phyloP scores from a whole-genome alignment of 495 filamentous ascomycete species.

The Tetracladium setigerum region DNA sequence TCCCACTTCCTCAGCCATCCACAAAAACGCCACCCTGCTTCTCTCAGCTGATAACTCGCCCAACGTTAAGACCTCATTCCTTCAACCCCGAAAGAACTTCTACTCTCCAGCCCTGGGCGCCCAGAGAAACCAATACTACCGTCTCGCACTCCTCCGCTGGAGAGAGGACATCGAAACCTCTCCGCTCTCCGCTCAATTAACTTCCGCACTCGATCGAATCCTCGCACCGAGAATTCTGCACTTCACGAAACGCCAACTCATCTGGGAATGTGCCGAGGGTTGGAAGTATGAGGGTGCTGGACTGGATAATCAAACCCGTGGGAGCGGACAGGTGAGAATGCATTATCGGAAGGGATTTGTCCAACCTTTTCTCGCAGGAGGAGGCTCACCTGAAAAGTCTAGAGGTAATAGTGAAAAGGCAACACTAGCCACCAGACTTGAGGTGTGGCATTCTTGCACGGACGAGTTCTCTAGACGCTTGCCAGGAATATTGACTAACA shows the following conservation, averaged over 20 bases:
- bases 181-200: constrained; percentile 6
- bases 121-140: constrained; percentile 1
- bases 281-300: not conserved
- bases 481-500: not conserved
- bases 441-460: not conserved
- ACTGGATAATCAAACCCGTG: not conserved
- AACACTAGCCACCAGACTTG: not conserved
- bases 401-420: not conserved
- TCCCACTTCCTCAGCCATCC: constrained; percentile 13
- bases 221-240: constrained; percentile 20
- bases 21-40: constrained; percentile 13
- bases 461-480: too few species aligned
- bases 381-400: not conserved
- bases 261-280: constrained; percentile 21
- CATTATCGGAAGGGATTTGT: constrained; percentile 1
- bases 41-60: constrained; percentile 12
- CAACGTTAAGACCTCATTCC: constrained; percentile 5
- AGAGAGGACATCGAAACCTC: not conserved
- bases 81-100: not conserved
- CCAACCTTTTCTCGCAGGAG: not conserved
- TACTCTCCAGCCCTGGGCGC: not conserved
- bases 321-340: not conserved
- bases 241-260: constrained; percentile 20
- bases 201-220: constrained; percentile 25
- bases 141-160: not conserved